Percentiles rank a stretch among this genome's conserved stretches.
Evolutionary conservation across 1,284 basidiomycete genomes (phyloP).

Genomic region (Somion occarium): DNA sequence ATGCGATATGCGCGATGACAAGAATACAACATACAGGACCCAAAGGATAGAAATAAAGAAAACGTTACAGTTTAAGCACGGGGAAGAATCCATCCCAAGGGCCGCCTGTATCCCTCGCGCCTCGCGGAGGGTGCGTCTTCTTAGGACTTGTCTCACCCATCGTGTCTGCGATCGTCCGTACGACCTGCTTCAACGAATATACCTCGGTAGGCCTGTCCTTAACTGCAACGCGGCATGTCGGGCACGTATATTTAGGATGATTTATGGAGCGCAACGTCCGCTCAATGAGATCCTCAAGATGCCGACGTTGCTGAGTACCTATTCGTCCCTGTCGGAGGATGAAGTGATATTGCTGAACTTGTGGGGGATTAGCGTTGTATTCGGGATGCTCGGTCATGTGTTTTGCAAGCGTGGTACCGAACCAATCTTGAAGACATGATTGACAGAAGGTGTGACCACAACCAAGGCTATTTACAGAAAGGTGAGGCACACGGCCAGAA

Average conservation of each 20-base stretch:
- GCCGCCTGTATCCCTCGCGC: slow-evolving; percentile 15
- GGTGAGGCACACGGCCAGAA: not conserved
- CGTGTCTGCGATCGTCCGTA: slow-evolving; percentile 40
- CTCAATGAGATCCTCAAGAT: slow-evolving; percentile 20
- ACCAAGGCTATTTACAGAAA: slow-evolving; percentile 37
- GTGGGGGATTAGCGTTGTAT: slow-evolving; percentile 30
- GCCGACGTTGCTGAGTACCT: slow-evolving; percentile 15
- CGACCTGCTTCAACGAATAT: slow-evolving; percentile 54
- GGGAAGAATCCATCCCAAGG: slow-evolving; percentile 55
- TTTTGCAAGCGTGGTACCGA: slow-evolving; percentile 43
- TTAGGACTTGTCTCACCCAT: slow-evolving; percentile 43
- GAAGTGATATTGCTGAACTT: slow-evolving; percentile 11
- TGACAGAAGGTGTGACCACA: slow-evolving; percentile 72
- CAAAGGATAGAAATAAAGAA: not conserved
- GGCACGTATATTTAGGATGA: slow-evolving; percentile 57
- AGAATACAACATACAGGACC: not conserved
- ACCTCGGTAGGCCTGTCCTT: slow-evolving; percentile 49
- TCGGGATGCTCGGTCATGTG: slow-evolving; percentile 45
- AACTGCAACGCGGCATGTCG: slow-evolving; percentile 52
- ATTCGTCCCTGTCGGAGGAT: slow-evolving; percentile 18
- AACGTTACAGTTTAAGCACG: not conserved
- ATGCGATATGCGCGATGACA: not conserved
- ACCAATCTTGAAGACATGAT: slow-evolving; percentile 63
- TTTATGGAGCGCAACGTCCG: slow-evolving; percentile 18
- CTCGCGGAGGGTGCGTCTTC: slow-evolving; percentile 18